These are phyloP conservation scores for Cajanus cajan DNA, from an alignment of 306 rosid genomes.

Conservation along the genomic window DNA sequence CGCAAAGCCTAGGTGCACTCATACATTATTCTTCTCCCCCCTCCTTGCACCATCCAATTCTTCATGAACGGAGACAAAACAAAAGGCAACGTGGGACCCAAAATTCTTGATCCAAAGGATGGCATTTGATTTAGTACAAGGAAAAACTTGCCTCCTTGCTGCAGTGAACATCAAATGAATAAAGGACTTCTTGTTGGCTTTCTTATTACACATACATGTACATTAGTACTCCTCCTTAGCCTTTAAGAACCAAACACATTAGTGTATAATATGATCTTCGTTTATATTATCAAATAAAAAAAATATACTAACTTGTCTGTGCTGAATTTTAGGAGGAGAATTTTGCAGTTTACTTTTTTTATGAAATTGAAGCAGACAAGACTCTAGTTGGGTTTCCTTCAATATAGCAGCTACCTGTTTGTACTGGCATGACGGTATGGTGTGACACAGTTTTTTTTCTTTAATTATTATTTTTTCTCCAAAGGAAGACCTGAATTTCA, in stretches of 20 bases:
- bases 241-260: neutral
- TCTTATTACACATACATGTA: neutral
- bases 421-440: constrained; percentile 36
- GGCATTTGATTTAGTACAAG: constrained; percentile 6
- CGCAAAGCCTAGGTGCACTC: constrained; percentile 87
- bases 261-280: neutral
- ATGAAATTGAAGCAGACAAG: constrained; percentile 43
- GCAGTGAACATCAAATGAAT: constrained; percentile 38
- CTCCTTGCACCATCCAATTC: constrained; percentile 33
- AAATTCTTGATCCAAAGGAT: constrained; percentile 41
- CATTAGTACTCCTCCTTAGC: neutral
- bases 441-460: constrained; percentile 23
- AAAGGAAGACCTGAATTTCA: constrained; percentile 33
- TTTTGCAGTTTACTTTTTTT: constrained; percentile 26
- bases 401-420: constrained; percentile 32
- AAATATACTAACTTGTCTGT: neutral
- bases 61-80: neutral
- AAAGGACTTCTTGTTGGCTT: constrained; percentile 30
- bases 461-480: neutral
- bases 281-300: neutral
- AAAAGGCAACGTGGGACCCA: constrained; percentile 29
- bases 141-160: constrained; percentile 33
- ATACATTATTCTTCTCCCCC: constrained; percentile 49
- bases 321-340: neutral
- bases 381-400: constrained; percentile 41